A percentile compares a stretch with the other conserved stretches of the same genome.
Evolutionary conservation across 2,329 filamentous ascomycete species (phyloP).

Genomic region (Ceratocystis huliohia): DNA sequence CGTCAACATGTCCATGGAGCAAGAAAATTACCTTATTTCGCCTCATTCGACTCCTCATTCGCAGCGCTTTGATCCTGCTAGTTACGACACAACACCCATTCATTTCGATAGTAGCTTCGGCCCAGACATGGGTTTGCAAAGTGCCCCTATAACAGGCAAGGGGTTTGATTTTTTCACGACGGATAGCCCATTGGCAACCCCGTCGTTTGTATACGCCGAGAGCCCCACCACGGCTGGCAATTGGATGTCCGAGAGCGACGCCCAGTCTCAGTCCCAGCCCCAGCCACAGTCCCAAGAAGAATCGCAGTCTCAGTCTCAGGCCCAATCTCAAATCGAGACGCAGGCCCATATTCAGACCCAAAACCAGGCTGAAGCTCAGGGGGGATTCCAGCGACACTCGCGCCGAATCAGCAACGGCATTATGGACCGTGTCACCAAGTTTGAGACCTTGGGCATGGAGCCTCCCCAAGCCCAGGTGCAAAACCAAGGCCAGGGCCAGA

Average conservation of each 20-base stretch:
- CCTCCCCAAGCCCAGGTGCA: conserved; percentile 8
- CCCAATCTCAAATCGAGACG: conserved; percentile 27
- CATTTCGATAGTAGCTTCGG: conserved; percentile 38
- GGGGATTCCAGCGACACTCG: conserved; percentile 21
- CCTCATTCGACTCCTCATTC: conserved; percentile 43
- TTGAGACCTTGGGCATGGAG: conserved; percentile 37
- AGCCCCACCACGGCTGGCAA: conserved; percentile 32
- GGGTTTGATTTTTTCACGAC: conserved; percentile 40
- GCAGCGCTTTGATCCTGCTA: conserved; percentile 40
- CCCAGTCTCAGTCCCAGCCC: conserved; percentile 24
- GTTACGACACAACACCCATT: conserved; percentile 34
- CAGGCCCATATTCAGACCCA: conserved; percentile 33
- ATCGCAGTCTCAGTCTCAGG: conserved; percentile 4
- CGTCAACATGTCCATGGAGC: conserved; percentile 10
- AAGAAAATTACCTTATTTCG: conserved; percentile 45
- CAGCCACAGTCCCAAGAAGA: conserved; percentile 28
- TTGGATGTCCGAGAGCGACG: conserved; percentile 41
- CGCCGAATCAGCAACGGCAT: conserved; percentile 49
- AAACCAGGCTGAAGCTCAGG: conserved; percentile 29
- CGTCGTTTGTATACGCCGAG: conserved; percentile 38
- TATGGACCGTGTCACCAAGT: conserved; percentile 47
- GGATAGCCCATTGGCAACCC: conserved; percentile 36
- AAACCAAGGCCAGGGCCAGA: neutral
- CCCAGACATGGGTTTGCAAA: conserved; percentile 17
- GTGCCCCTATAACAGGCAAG: conserved; percentile 28